These are phyloP conservation scores for Pluteus cervinus DNA, from an alignment of 768 basidiomycete genomes.

Conservation along the genomic window DNA sequence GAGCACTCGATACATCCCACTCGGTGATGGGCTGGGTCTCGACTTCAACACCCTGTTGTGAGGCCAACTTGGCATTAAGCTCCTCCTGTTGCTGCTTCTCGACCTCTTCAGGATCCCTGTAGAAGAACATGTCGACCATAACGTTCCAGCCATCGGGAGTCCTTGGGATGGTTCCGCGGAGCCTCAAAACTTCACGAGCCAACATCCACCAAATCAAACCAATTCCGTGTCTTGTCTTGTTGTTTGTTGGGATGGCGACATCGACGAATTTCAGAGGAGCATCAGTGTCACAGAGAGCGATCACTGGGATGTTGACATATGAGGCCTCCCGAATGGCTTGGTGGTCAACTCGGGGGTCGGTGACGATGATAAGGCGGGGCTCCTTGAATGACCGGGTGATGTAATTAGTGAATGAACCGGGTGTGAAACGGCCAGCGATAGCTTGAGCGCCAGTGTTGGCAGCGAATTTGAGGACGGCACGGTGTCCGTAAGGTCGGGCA, in stretches of 20 bases:
- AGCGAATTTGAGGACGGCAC: conserved; percentile 98
- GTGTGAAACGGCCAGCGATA: conserved; percentile 98
- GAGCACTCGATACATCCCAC: conserved; percentile 72
- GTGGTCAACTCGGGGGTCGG: conserved; percentile 99
- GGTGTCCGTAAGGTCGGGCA: conserved; percentile 97
- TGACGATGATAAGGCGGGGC: conserved; percentile 96
- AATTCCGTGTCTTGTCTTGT: conserved; percentile 96
- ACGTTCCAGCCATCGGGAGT: conserved; percentile 93
- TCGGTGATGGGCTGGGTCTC: conserved; percentile 51
- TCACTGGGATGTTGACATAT: conserved; percentile 99
- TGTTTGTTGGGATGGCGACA: conserved; percentile 98
- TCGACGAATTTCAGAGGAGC: conserved; percentile 97
- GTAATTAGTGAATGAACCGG: conserved; percentile 99
- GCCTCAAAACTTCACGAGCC: conserved; percentile 93
- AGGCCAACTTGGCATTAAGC: conserved; percentile 76
- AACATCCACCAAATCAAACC: conserved; percentile 98
- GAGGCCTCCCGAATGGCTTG: conserved; percentile 99
- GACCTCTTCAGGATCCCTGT: conserved; percentile 98
- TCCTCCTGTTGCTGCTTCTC: conserved; percentile 97
- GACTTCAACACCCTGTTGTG: conserved; percentile 44
- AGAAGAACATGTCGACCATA: conserved; percentile 99
- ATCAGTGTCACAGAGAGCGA: conserved; percentile 98
- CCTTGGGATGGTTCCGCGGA: conserved; percentile 90
- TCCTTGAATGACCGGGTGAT: conserved; percentile 99
- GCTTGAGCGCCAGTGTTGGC: conserved; percentile 98